Conservation (phyloP, 2,329 filamentous ascomycete species). For the Thelonectria olida region DNA sequence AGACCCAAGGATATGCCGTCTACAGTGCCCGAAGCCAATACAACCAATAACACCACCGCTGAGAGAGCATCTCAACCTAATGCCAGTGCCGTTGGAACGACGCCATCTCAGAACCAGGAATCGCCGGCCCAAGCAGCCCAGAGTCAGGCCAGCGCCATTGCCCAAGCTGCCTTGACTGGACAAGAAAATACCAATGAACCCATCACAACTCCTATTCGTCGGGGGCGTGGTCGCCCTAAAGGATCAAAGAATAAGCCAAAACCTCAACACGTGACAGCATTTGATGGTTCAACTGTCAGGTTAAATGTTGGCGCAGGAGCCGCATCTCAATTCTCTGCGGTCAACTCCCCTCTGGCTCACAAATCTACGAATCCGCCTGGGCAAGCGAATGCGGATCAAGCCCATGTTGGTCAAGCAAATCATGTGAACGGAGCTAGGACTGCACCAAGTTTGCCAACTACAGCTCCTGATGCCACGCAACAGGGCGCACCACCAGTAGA, state of each 20-base stretch:
- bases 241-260: slow-evolving; percentile 56
- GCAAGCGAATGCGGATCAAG: neutral
- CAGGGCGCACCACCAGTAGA: no score
- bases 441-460: neutral
- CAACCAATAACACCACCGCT: slow-evolving; percentile 5
- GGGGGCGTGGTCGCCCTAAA: slow-evolving; percentile 53
- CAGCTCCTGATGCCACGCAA: neutral
- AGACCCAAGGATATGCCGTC: slow-evolving; percentile 56
- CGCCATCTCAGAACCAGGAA: neutral
- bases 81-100: neutral
- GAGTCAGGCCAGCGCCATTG: slow-evolving; percentile 14
- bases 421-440: neutral
- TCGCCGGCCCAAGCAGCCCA: neutral
- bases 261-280: slow-evolving; percentile 20
- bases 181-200: slow-evolving; percentile 28
- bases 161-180: slow-evolving; percentile 12
- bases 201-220: slow-evolving; percentile 35
- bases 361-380: neutral
- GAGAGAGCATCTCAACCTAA: slow-evolving; percentile 7
- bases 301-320: neutral
- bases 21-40: slow-evolving; percentile 7
- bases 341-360: slow-evolving; percentile 27
- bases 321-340: slow-evolving; percentile 5
- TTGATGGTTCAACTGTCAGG: slow-evolving; percentile 1
- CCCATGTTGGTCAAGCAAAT: neutral